A percentile compares a stretch with the other conserved stretches of the same genome.
Evolutionary conservation across 228 moss, liverwort and hornwort species (phyloP).

Genomic region (Sphagnum fallax): DNA sequence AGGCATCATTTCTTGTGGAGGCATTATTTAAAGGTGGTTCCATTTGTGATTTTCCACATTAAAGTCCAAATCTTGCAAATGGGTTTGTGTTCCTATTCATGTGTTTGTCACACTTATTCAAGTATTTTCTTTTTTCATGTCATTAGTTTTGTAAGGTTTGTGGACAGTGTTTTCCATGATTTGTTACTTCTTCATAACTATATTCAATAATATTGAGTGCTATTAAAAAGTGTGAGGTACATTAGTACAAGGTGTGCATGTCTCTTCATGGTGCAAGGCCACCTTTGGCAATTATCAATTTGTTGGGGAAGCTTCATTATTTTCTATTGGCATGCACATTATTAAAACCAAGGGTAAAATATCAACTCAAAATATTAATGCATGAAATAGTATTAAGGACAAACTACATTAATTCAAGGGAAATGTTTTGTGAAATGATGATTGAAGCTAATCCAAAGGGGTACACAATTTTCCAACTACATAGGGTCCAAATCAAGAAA

Average conservation of each 20-base stretch:
- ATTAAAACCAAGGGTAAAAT: constrained; percentile 84
- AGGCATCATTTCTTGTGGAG: background rate
- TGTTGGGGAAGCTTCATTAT: constrained; percentile 66
- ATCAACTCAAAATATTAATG: constrained; percentile 87
- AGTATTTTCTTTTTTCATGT: constrained; percentile 23
- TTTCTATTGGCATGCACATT: constrained; percentile 92
- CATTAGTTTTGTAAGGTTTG: too few relatives aligned
- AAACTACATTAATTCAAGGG: constrained; percentile 88
- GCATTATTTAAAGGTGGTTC: constrained; percentile 37
- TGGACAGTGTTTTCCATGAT: background rate
- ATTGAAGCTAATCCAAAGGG: constrained; percentile 94
- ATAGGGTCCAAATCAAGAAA: constrained; percentile 85
- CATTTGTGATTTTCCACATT: constrained; percentile 97
- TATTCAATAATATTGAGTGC: too few relatives aligned
- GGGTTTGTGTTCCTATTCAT: constrained; percentile 88
- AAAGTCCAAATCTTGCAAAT: constrained; percentile 98
- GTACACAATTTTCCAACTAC: constrained; percentile 98
- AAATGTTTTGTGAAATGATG: constrained; percentile 94
- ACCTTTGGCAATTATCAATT: constrained; percentile 83
- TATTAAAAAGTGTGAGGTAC: too few relatives aligned
- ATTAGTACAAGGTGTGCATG: constrained; percentile 71
- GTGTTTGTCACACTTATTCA: constrained; percentile 98
- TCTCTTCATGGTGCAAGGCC: constrained; percentile 62
- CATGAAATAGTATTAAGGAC: constrained; percentile 87
- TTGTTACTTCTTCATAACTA: background rate